Evolutionary conservation across 1,139 yeast species (phyloP).

Genomic region (Pichia sp.): DNA sequence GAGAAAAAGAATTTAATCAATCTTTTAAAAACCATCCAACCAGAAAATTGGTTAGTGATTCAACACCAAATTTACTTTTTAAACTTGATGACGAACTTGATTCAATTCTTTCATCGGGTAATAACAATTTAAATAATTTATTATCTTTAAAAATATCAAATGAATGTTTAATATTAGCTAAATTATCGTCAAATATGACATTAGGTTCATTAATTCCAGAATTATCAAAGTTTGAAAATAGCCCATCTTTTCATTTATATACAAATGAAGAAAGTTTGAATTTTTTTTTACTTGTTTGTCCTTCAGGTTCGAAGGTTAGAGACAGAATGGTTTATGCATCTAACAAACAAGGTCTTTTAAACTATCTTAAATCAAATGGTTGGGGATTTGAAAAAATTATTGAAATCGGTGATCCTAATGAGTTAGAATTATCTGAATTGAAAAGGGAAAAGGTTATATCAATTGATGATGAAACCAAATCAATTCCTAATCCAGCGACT

Average conservation of each 20-base stretch:
- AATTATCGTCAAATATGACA: constrained; percentile 22
- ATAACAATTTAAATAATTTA: not conserved
- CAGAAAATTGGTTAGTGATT: constrained; percentile 19
- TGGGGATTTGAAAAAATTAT: constrained; percentile 38
- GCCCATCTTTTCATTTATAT: constrained; percentile 54
- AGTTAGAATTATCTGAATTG: constrained; percentile 42
- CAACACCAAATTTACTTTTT: constrained; percentile 20
- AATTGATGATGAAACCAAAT: too few species aligned
- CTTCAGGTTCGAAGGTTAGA: constrained; percentile 82
- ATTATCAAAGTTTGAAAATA: not conserved
- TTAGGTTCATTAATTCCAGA: constrained; percentile 19
- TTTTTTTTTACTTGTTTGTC: constrained; percentile 79
- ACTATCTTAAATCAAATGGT: constrained; percentile 38
- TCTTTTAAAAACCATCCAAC: not conserved
- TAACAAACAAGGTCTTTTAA: constrained; percentile 61
- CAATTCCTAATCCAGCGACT: too few species aligned
- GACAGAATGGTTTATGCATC: constrained; percentile 93
- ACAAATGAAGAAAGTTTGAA: constrained; percentile 31
- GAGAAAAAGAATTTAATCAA: constrained; percentile 5
- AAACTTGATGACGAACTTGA: constrained; percentile 4
- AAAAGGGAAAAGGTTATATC: not conserved
- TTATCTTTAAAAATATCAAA: constrained; percentile 1
- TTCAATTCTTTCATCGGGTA: not conserved
- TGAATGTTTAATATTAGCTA: constrained; percentile 13
- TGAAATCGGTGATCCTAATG: constrained; percentile 67